Base-by-base conservation (phyloP, 352 stramenopile species). In the Plasmopara halstedii region DNA sequence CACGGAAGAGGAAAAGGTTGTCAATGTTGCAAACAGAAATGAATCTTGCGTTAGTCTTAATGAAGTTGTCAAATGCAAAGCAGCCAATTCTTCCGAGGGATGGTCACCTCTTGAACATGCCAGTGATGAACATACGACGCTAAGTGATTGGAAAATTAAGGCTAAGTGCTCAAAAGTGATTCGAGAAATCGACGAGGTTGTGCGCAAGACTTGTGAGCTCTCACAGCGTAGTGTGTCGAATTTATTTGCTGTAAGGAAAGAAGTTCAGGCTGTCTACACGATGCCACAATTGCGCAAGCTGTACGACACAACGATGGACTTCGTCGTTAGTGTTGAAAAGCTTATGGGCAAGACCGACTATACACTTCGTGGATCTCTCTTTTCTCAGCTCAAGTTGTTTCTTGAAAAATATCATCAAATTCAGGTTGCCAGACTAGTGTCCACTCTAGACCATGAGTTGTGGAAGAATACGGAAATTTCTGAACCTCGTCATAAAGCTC, bases 391-490 rank as follows among this genome's bases (percentile, higher is more conserved):
- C 8, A 98, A 97, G 59, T 65, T 94, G 17, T 98, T 97, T 58
- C 54, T 98, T n/a, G 91, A 98, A 53, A 93, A 90, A 37, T 90
- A 95, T 38, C 94, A 98, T 56, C 77, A 97, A 51, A 64, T 70
- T 7, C 94, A 97, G 42, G 91, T 97, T 63, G 84, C 77, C 19
- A 87, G 89, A 35, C 61, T 98, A 33, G 88, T 96, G n/a, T 93
- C 88, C 31, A 95, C 92, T 3, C 71, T 98, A 15, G 91, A 98
- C 64, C 88, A 93, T 40, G 94, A 98, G 60, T 59, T 95, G 41
- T 98, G 94, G 94, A 91, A 95, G 43, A 96, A 97, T 42, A 94
- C 68, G 21, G 75, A 97, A 63, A 88, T 97, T 42, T 95, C 88
- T 3, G 66, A 85, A n/a, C 68, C 82, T 27, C 67, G 93, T 23